Conservation (phyloP, 2,329 filamentous ascomycete species). For the Talaromyces albobiverticillius region DNA sequence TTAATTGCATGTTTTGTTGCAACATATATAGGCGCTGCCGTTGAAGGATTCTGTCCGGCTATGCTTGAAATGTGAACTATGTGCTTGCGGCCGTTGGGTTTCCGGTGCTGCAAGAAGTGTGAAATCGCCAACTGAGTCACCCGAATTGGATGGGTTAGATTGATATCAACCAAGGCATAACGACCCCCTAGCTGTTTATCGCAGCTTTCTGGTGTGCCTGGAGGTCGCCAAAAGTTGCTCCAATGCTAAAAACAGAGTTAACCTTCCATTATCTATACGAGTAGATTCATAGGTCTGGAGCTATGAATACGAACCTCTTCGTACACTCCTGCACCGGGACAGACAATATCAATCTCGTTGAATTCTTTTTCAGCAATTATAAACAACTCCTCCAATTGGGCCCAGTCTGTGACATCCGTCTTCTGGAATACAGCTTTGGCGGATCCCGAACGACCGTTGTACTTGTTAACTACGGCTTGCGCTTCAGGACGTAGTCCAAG, state of each 20-base stretch:
- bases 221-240: constrained; percentile 52
- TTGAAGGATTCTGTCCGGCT: constrained; percentile 39
- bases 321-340: constrained; percentile 46
- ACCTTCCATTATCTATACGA: neutral
- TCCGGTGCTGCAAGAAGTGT: constrained; percentile 41
- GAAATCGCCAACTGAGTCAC: constrained; percentile 50
- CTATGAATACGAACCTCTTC: constrained; percentile 35
- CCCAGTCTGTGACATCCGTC: constrained; percentile 51
- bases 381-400: constrained; percentile 50
- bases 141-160: constrained; percentile 52
- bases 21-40: constrained; percentile 46
- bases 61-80: constrained; percentile 51
- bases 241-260: constrained; percentile 33
- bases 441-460: constrained; percentile 24
- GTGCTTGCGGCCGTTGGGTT: constrained; percentile 34
- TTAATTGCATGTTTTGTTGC: constrained; percentile 50
- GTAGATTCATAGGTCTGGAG: neutral
- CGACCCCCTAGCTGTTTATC: constrained; percentile 40
- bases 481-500: constrained; percentile 45
- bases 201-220: constrained; percentile 40
- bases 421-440: constrained; percentile 42
- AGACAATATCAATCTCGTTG: constrained; percentile 46
- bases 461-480: constrained; percentile 37
- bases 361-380: constrained; percentile 48
- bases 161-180: constrained; percentile 50